Evolutionary conservation across 2,329 filamentous ascomycete genomes (phyloP).

Genomic region (Penicillium sp.): DNA sequence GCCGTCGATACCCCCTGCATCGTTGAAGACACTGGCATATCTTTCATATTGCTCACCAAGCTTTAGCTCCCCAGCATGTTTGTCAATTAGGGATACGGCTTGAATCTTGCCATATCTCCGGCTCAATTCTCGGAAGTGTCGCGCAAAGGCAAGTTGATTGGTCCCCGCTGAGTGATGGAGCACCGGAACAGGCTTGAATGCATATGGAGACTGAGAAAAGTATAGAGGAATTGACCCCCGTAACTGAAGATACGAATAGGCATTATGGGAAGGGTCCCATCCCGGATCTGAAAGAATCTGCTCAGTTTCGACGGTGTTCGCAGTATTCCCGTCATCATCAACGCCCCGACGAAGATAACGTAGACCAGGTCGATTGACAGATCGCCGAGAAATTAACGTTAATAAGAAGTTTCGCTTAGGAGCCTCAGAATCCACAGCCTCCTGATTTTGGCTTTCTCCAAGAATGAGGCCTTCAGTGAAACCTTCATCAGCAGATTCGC

Average conservation of each 20-base stretch:
- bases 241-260: slow-evolving; percentile 84
- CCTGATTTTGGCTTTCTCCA: slow-evolving; percentile 49
- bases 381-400: slow-evolving; percentile 90
- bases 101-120: slow-evolving; percentile 77
- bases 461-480: slow-evolving; percentile 33
- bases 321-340: slow-evolving; percentile 84
- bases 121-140: slow-evolving; percentile 74
- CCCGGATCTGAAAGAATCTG: slow-evolving; percentile 78
- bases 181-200: slow-evolving; percentile 82
- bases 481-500: slow-evolving; percentile 17
- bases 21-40: slow-evolving; percentile 69
- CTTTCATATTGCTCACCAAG: slow-evolving; percentile 79
- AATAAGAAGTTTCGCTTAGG: slow-evolving; percentile 66
- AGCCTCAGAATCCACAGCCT: slow-evolving; percentile 29
- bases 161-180: slow-evolving; percentile 78
- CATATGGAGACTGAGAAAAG: slow-evolving; percentile 93
- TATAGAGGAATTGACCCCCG: slow-evolving; percentile 92
- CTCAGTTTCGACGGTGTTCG: slow-evolving; percentile 93
- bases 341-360: slow-evolving; percentile 89
- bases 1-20: slow-evolving; percentile 58
- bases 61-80: slow-evolving; percentile 77
- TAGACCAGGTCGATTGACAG: slow-evolving; percentile 81
- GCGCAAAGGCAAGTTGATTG: slow-evolving; percentile 77
- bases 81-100: slow-evolving; percentile 84
- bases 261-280: slow-evolving; percentile 65